Evolutionary conservation across 257 asterid genomes (phyloP), one percentile per base, ranked within the genome.

Genomic region (Knoxia roxburghii): DNA sequence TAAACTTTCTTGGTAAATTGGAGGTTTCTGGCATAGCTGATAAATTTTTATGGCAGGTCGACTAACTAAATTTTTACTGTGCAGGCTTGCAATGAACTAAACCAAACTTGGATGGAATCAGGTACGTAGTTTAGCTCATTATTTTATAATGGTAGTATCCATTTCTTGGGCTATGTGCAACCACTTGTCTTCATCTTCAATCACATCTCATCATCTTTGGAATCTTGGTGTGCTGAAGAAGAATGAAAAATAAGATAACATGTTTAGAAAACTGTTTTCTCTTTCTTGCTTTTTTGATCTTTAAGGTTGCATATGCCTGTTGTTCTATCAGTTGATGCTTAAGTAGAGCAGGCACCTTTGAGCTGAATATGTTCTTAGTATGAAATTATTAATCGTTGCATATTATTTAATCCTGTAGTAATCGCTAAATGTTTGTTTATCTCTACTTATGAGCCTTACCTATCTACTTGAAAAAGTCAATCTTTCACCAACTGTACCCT

Each of bases 21-120:
- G 18, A 45, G 29, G 26, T 64, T 64, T 61, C 50, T 61, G 56
- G 3, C 20, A 17, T 53, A 53, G 4, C 59, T 48, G 26, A 1
- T 26, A 23, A 27, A 23, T 5, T 13, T 63, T 20, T 43, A 65
- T 35, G 3, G 1, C 0, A 46, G 2, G 39, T 30, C 27, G 45
- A 12, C 11, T 15, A 51, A 39, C 76, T 76, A 43, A 76, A 23
- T 67, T 68, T 35, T 21, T 46, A 7, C 45, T 12, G 14, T 82
- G 77, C 95, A 93, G 97, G 99, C 96, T 10, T 93, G 99, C 89
- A 93, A 90, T 73, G 99, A 93, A 72, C 81, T 93, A 73, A 84
- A 73, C 71, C 99, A 90, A 72, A 91, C 94, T 45, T 93, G 99
- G 99, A 90, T 93, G 95, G 99, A 93, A 73, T 93, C 97, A 69